phyloP scores from a whole-genome alignment of 208 protist genomes.

The Endotrypanum monterogeii region DNA sequence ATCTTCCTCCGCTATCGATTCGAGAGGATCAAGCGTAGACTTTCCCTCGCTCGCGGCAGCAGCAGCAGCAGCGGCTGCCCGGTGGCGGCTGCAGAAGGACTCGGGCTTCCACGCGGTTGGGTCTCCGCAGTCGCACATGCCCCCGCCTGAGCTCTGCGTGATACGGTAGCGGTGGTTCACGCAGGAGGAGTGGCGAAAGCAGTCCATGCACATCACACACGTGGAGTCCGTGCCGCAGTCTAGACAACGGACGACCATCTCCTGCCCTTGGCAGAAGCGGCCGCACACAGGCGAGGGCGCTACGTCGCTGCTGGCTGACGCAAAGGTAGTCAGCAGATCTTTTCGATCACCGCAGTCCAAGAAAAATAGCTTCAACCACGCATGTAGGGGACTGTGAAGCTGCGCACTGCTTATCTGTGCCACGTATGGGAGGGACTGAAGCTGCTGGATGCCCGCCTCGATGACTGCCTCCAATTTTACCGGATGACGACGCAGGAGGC shows the following conservation, averaged over 20 bases:
- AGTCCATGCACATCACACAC: slow-evolving; percentile 92
- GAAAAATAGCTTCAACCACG: slow-evolving; percentile 39
- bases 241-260: slow-evolving; percentile 84
- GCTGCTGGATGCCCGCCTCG: slow-evolving; percentile 40
- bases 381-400: slow-evolving; percentile 35
- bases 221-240: slow-evolving; percentile 87
- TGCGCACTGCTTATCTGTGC: slow-evolving; percentile 20
- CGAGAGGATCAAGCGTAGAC: slow-evolving; percentile 11
- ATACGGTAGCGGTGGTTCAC: slow-evolving; percentile 77
- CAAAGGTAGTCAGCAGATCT: slow-evolving; percentile 16
- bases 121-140: slow-evolving; percentile 95
- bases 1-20: slow-evolving; percentile 22
- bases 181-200: slow-evolving; percentile 88
- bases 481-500: slow-evolving; percentile 38
- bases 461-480: slow-evolving; percentile 40
- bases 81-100: slow-evolving; percentile 68
- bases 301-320: slow-evolving; percentile 8
- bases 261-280: slow-evolving; percentile 38
- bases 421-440: slow-evolving; percentile 18
- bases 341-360: slow-evolving; percentile 16
- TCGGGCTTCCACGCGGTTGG: slow-evolving; percentile 71
- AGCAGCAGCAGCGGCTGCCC: slow-evolving; percentile 18
- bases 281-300: slow-evolving; percentile 58
- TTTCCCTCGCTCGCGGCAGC: neutral
- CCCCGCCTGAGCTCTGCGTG: slow-evolving; percentile 57